Evolutionary conservation across 2,329 filamentous ascomycete species (phyloP), one percentile per base, ranked within the genome.

Genomic region (Laburnicola sp.): DNA sequence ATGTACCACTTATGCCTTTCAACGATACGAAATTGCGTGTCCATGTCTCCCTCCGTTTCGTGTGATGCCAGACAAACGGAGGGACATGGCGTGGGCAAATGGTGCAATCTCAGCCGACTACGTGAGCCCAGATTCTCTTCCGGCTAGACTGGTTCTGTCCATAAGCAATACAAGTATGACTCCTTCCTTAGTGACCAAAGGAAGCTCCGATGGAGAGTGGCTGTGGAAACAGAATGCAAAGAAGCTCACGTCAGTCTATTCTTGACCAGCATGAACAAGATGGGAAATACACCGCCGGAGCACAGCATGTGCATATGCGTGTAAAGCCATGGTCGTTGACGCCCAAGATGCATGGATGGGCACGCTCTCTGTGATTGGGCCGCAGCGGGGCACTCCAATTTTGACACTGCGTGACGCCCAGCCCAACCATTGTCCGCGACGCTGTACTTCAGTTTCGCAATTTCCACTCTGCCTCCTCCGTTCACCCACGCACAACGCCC

Each of bases 381-480:
- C 57, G 62, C 59, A 58, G 57, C 48, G 46, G 48, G 41, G 41
- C 45, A 53, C 49, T 50, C 16, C 53, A 60, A 58, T 63, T 66
- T 66, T 65, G 51, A 40, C 43, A 48, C 47, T 51, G 59, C 56
- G 56, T 62, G 59, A 62, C 57, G 54, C 58, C 54, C 58, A 61
- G 59, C 64, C 64, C 62, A 60, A 66, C 57, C 53, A 57, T 65
- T 59, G 64, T 60, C 54, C 55, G 54, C 58, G 58, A 60, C 55
- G 50, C 57, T 51, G 58, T 57, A 55, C 53, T 57, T 56, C 49
- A 49, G 49, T 45, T 52, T 51, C 53, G 50, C 45, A 58, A 59
- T 58, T 57, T 53, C 41, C 48, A 45, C 47, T 39, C 50, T 51
- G 30, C 46, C 50, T 60, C 54, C 50, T 45, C 21, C 41, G 35